Evolutionary conservation across 371 early-diverging fungal species (phyloP), one percentile per base, ranked within the genome.

Genomic region (Apophysomyces elegans): DNA sequence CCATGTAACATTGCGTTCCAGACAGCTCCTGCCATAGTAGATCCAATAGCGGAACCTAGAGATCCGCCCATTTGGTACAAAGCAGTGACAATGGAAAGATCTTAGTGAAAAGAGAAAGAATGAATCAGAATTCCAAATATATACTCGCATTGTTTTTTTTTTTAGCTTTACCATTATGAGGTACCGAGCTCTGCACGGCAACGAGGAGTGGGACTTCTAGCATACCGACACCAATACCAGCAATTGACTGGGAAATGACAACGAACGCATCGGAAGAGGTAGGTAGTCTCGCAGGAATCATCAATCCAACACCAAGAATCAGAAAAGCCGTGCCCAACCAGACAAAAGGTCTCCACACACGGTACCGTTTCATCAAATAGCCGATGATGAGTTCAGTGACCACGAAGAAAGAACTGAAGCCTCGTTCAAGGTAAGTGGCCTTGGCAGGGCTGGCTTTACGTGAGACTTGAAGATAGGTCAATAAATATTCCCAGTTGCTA

Each of bases 321-420:
- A 90, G 26, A 6, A 90, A 50, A 6, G 89, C 89, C 3, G 92
- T 70, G 4, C 72, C 91, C 50, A 82, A 72, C 90, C 91, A 73
- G 0, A 75, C 69, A 47, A 91, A 65, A 59, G 77, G 67, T 50
- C 72, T 62, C 65, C 71, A 76, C 1, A 86, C 77, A 14, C 84
- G 84, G 36, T 73, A 72, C 0, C 69, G 68, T 46, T 68, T 75
- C 74, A 81, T 78, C 36, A 78, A 43, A 36, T 65, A 74, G 6
- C 79, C 81, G 9, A 70, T 68, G 14, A 72, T 26, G n/a, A 77
- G 32, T 43, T 78, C 72, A 1, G 71, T 62, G 4, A 81, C 5
- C 1, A 71, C 56, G 62, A 67, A 81, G 6, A 69, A 68, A n/a
- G 72, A 72, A 58, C 71, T 62, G 46, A 76, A 81, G 39, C 81